phyloP scores from a whole-genome alignment of 371 early-diverging fungal species.

The Mucor lusitanicus region DNA sequence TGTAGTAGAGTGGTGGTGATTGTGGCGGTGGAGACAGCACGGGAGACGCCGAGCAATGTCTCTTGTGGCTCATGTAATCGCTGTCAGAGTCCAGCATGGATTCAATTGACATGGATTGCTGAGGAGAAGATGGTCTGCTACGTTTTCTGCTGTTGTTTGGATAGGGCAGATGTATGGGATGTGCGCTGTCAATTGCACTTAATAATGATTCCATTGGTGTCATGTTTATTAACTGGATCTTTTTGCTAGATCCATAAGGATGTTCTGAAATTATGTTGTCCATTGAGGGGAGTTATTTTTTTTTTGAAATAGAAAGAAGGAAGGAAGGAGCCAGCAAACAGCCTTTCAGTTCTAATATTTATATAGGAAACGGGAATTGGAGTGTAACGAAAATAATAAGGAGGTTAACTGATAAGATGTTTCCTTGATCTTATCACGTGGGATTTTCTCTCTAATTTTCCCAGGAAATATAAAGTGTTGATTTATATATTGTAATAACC shows the following conservation, averaged over 20 bases:
- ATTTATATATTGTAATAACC: conserved; percentile 1
- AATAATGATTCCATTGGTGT: conserved; percentile 52
- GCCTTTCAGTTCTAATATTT: not conserved
- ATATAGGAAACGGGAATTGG: conserved; percentile 12
- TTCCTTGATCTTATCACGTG: conserved; percentile 48
- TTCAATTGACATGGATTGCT: conserved; percentile 46
- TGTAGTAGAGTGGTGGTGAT: conserved; percentile 9
- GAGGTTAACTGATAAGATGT: conserved; percentile 45
- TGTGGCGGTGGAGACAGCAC: conserved; percentile 10
- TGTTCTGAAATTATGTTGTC: conserved; percentile 14
- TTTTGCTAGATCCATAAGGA: conserved; percentile 26
- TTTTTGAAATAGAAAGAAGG: not conserved
- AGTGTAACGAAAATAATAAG: conserved; percentile 39
- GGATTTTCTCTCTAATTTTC: conserved; percentile 28
- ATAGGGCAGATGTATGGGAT: conserved; percentile 32
- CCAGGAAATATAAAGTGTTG: conserved; percentile 21
- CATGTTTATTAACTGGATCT: conserved; percentile 27
- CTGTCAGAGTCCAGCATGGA: conserved; percentile 21
- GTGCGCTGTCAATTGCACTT: conserved; percentile 42
- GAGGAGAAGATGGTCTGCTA: conserved; percentile 15
- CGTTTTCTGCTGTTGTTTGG: conserved; percentile 16
- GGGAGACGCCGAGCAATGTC: conserved; percentile 1
- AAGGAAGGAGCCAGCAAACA: conserved; percentile 6
- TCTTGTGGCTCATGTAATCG: conserved; percentile 1
- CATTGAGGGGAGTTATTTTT: not conserved